Base-by-base conservation (phyloP, 2,329 filamentous ascomycete genomes). In the Madurella mycetomatis region DNA sequence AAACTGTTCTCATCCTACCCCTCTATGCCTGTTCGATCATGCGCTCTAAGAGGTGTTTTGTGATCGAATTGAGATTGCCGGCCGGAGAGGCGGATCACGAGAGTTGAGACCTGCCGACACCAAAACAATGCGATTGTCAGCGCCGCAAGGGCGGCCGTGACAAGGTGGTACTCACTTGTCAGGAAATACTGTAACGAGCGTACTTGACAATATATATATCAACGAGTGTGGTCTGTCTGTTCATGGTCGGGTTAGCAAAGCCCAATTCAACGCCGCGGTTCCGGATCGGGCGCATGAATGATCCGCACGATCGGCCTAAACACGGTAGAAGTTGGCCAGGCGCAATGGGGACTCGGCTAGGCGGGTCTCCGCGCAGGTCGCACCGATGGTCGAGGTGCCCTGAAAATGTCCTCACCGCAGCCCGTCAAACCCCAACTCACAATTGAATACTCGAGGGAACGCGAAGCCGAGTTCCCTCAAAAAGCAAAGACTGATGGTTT, bases 181-280 rank as follows among this genome's bases (percentile, higher is more conserved):
- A 80, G 76, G 71, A 68, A 64, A 62, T 65, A 67, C 70, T 63
- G 63, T 63, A 82, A 79, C 73, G 80, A 83, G 73, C 80, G 80
- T 80, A 81, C 74, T 79, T 81, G 80, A 82, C 78, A 73, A 69
- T 12, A 68, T 64, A 68, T 64, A 68, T 64, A 56, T 77, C 75
- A 64, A 81, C 66, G 76, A 81, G 72, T 68, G 78, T 77, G 63
- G 58, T 68, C 66, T 67, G 58, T 68, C 66, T 67, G 54, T 42
- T 55, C 34, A 51, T 47, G 60, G 47, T 42, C 46, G 30, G 25
- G 55, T 54, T 47, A 56, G 50, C 34, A 53, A 49, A 44, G 39
- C 16, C 19, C 9, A 31, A 34, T 44, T 40, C 49, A n/a, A 17
- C 52, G 40, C 48, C 44, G 12, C 12, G 12, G 15, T 45, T 49